Conservation (phyloP, 129 eudicot genomes). For the Silybum marianum region DNA sequence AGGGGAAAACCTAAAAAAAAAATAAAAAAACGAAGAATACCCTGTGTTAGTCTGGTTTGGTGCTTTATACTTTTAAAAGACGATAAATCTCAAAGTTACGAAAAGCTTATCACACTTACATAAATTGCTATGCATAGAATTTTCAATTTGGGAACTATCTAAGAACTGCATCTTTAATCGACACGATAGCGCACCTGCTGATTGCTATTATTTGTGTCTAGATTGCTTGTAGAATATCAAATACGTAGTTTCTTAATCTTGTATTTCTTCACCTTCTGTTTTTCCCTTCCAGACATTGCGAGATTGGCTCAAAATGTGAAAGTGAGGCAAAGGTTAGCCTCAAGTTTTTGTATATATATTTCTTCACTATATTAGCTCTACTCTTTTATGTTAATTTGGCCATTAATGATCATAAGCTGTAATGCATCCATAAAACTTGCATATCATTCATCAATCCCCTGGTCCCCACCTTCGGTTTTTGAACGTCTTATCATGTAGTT, state of each 20-base stretch:
- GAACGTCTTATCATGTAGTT: slow-evolving; percentile 14
- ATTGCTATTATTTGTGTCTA: background rate
- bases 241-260: slow-evolving; percentile 19
- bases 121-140: background rate
- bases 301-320: slow-evolving; percentile 91
- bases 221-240: background rate
- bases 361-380: background rate
- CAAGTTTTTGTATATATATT: slow-evolving; percentile 1
- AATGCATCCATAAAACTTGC: background rate
- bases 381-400: background rate
- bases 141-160: background rate
- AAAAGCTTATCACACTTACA: slow-evolving; percentile 1
- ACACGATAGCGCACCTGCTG: background rate
- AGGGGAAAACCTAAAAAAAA: too few species aligned
- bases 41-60: background rate
- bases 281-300: slow-evolving; percentile 68
- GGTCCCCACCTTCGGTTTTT: background rate
- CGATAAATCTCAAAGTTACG: background rate
- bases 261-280: slow-evolving; percentile 26
- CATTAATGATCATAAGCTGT: background rate
- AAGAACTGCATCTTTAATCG: background rate
- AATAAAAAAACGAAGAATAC: too few species aligned
- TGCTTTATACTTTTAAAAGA: background rate
- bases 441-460: background rate
- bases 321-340: slow-evolving; percentile 93